Evolutionary conservation across 257 asterid species (phyloP).

Genomic region (Cinchona pubescens): DNA sequence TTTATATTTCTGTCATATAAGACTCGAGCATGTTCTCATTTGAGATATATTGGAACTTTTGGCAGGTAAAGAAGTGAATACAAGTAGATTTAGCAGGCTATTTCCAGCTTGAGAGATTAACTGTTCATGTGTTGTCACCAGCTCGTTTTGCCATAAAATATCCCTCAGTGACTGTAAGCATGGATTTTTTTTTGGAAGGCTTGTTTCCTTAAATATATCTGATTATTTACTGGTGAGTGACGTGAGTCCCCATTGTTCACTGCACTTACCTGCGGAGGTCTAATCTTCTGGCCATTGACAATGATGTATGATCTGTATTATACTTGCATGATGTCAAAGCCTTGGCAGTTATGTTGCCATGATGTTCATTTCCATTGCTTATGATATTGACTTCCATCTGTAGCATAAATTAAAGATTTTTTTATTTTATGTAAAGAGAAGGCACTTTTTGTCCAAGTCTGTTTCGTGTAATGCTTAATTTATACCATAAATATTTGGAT

Average conservation of each 20-base stretch:
- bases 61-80: constrained; percentile 56
- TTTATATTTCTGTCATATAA: neutral
- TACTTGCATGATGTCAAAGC: neutral
- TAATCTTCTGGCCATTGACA: neutral
- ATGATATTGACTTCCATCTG: neutral
- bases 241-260: neutral
- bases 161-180: constrained; percentile 7
- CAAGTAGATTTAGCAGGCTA: constrained; percentile 2
- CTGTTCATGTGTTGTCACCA: constrained; percentile 4
- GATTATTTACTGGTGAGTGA: no score
- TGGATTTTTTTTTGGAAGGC: constrained; percentile 16
- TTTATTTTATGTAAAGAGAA: neutral
- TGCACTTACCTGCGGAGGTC: neutral
- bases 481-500: neutral
- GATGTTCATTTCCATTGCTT: neutral
- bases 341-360: neutral
- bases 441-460: neutral
- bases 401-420: neutral
- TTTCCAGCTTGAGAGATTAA: neutral
- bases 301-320: neutral
- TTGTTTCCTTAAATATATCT: constrained; percentile 17
- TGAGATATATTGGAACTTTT: constrained; percentile 16
- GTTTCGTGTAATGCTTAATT: neutral
- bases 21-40: neutral
- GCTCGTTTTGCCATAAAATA: neutral